Base-by-base conservation (phyloP, 768 basidiomycete genomes). In the Harrya chromipes region DNA sequence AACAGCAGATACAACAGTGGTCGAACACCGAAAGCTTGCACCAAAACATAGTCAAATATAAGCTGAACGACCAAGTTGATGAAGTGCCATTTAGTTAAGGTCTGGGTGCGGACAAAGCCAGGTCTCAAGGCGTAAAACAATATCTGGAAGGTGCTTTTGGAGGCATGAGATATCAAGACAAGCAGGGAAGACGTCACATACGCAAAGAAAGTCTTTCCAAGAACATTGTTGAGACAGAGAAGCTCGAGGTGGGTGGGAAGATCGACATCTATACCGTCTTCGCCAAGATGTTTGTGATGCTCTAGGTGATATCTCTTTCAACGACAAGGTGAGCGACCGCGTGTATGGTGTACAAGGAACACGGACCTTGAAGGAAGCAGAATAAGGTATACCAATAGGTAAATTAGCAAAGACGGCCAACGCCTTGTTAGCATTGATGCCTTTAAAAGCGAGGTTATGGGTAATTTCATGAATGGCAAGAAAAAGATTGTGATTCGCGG, bases 181-280 rank as follows among this genome's bases (percentile, higher is more conserved):
- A 42, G 13, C n/a, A n/a, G 34, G 33, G 31, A 7, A 40, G 40
- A 49, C 33, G 47, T 19, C 12, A 40, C 87, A 53, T 60, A 95
- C 93, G 91, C 90, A 67, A 98, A 99, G 70, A 99, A 97, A 1
- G 94, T 91, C 68, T 99, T 99, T 29, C 97, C 97, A 13, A 97
- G 81, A 9, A 98, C 95, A 62, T 97, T 97, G 70, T 94, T 93
- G 53, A 99, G 75, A 42, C 85, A 79, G 42, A 94, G 55, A 17
- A 97, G 78, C 66, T 99, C 97, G 0, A 95, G 48, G 40, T 75
- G 76, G 2, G 94, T 91, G 4, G 97, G 97, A 16, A 99, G 76
- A 67, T 99, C 97, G 9, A 93, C 94, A 64, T 99, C 97, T 48
- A 98, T 82, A 3, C 92, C 94, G 59, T 99, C 95, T 67, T 97